Conservation (phyloP, 345 rosid species). For the Corymbia maculata region DNA sequence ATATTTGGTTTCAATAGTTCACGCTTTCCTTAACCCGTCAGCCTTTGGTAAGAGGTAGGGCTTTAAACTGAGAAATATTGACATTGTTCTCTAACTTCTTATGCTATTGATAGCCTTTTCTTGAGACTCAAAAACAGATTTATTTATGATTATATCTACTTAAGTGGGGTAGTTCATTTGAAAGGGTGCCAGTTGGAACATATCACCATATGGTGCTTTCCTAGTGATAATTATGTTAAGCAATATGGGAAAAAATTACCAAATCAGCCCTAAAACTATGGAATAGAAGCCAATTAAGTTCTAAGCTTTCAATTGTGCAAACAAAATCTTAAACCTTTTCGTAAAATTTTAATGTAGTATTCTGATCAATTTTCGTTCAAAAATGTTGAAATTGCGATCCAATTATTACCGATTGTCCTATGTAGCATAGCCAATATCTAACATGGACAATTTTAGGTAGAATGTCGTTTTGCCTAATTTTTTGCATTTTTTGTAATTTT, state of each 20-base stretch:
- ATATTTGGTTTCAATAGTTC: not conserved
- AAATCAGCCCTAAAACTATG: not conserved
- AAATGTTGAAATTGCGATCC: fast-evolving
- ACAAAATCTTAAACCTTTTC: not conserved
- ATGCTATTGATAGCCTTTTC: not conserved
- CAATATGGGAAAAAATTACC: too few relatives aligned
- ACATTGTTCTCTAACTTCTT: not conserved
- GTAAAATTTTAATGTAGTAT: fast-evolving
- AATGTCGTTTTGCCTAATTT: fast-evolving
- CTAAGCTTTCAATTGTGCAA: not conserved
- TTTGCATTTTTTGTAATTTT: too few relatives aligned
- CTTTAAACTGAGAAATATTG: fast-evolving
- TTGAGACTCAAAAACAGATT: not conserved
- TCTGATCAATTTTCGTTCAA: not conserved
- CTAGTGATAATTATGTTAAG: not conserved
- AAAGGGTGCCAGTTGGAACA: not conserved
- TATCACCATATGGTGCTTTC: not conserved
- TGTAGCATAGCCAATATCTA: fast-evolving
- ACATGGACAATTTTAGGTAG: fast-evolving
- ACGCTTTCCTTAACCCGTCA: not conserved
- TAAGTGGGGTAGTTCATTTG: not conserved
- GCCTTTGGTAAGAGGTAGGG: not conserved
- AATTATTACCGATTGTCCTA: fast-evolving
- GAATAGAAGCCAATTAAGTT: not conserved
- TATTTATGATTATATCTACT: not conserved